Evolutionary conservation across 768 basidiomycete genomes (phyloP).

Genomic region (Russula vinacea): DNA sequence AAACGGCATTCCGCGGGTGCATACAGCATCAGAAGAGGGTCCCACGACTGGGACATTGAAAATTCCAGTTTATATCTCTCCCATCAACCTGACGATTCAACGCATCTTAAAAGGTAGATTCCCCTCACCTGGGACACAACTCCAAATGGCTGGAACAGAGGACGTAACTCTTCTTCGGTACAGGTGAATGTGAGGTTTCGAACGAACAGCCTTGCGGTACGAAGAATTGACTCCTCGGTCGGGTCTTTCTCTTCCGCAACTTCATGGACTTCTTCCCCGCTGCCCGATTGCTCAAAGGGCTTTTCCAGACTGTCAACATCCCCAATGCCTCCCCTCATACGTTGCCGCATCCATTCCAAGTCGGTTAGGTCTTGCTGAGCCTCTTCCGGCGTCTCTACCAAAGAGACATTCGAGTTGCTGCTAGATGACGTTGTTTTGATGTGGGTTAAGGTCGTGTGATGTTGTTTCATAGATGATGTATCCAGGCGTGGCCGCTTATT

Average conservation of each 20-base stretch:
- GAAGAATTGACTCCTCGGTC: slow-evolving; percentile 52
- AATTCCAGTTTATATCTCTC: slow-evolving; percentile 49
- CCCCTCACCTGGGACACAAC: slow-evolving; percentile 70
- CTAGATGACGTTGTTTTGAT: slow-evolving; percentile 14
- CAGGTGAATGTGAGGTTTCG: slow-evolving; percentile 94
- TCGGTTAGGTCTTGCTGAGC: slow-evolving; percentile 52
- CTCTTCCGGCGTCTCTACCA: slow-evolving; percentile 28
- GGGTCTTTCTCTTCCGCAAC: slow-evolving; percentile 26
- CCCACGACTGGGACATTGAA: neutral
- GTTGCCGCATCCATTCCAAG: slow-evolving; percentile 70
- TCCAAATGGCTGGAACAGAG: slow-evolving; percentile 67
- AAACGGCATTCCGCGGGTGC: slow-evolving; percentile 1
- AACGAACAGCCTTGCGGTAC: slow-evolving; percentile 80
- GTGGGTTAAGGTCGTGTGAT: slow-evolving; percentile 28
- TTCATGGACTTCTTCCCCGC: slow-evolving; percentile 41
- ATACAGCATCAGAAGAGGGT: slow-evolving; percentile 39
- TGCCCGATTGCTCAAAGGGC: slow-evolving; percentile 61
- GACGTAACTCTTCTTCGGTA: slow-evolving; percentile 63
- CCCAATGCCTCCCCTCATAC: slow-evolving; percentile 49
- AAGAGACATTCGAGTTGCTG: slow-evolving; percentile 9
- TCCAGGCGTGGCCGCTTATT: slow-evolving; percentile 64
- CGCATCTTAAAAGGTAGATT: slow-evolving; percentile 9
- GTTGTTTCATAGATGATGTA: slow-evolving; percentile 33
- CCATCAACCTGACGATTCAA: slow-evolving; percentile 5
- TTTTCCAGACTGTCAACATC: slow-evolving; percentile 42